A percentile compares a stretch with the other conserved stretches of the same genome.
Conservation (phyloP, 805 yeast species). For the Teunomyces stri region DNA sequence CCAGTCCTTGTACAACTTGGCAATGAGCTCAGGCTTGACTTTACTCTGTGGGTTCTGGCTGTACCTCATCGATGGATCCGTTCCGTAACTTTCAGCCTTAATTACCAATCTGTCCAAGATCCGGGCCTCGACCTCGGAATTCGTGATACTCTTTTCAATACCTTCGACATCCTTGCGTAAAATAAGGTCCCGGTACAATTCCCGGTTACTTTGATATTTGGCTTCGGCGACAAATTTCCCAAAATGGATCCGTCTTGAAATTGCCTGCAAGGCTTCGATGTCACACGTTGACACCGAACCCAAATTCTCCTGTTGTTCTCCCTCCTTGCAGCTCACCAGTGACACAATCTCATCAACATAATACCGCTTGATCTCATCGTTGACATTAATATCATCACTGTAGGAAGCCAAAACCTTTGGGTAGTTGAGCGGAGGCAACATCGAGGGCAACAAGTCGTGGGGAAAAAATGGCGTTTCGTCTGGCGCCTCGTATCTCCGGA, state of each 20-base stretch:
- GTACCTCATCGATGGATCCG: slow-evolving; percentile 77
- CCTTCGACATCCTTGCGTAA: slow-evolving; percentile 63
- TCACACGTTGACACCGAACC: slow-evolving; percentile 87
- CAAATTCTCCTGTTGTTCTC: slow-evolving; percentile 79
- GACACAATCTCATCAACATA: slow-evolving; percentile 80
- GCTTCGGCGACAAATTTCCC: slow-evolving; percentile 98
- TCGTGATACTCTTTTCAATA: slow-evolving; percentile 79
- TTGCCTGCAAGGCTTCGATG: slow-evolving; percentile 81
- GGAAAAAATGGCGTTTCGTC: slow-evolving; percentile 93
- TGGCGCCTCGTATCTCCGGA: slow-evolving; percentile 90
- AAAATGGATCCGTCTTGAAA: slow-evolving; percentile 91
- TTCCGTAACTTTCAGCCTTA: slow-evolving; percentile 85
- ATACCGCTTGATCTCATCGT: slow-evolving; percentile 59
- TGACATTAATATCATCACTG: slow-evolving; percentile 73
- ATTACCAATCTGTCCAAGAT: slow-evolving; percentile 74
- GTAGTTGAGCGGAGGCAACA: slow-evolving; percentile 75
- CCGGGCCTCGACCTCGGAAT: slow-evolving; percentile 78
- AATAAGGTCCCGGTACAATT: slow-evolving; percentile 63
- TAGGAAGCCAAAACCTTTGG: slow-evolving; percentile 77
- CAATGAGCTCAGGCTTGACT: slow-evolving; percentile 79
- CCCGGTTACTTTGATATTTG: slow-evolving; percentile 71
- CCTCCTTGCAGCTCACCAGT: slow-evolving; percentile 56
- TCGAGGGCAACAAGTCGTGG: slow-evolving; percentile 57
- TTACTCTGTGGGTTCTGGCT: slow-evolving; percentile 67
- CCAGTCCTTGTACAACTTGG: slow-evolving; percentile 78